Evolutionary conservation across 2,329 filamentous ascomycete genomes (phyloP).

Genomic region (Bipolaris zeicola): DNA sequence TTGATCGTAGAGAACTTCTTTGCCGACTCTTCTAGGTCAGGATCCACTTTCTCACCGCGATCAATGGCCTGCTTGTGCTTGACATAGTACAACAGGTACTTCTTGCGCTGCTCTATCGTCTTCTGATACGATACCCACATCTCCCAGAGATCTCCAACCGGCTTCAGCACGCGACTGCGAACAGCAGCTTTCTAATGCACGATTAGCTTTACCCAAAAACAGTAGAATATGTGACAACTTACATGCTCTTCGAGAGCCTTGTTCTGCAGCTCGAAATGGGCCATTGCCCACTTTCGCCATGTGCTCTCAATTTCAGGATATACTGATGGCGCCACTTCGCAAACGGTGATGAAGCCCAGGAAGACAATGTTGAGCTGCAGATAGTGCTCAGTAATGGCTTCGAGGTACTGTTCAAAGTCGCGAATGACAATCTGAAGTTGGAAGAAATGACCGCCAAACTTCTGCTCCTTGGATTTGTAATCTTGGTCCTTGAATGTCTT

Average conservation of each 20-base stretch:
- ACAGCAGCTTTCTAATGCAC: conserved; percentile 64
- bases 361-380: conserved; percentile 81
- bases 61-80: conserved; percentile 78
- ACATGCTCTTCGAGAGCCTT: conserved; percentile 85
- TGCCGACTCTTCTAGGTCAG: conserved; percentile 80
- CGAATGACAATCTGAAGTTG: conserved; percentile 89
- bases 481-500: conserved; percentile 75
- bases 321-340: conserved; percentile 63
- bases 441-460: conserved; percentile 90
- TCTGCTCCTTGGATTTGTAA: conserved; percentile 81
- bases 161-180: conserved; percentile 81
- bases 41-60: conserved; percentile 82
- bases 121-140: conserved; percentile 82
- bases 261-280: conserved; percentile 82
- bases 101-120: conserved; percentile 92
- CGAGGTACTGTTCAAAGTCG: conserved; percentile 90
- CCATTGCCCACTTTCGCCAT: conserved; percentile 89
- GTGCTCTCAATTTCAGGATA: conserved; percentile 90
- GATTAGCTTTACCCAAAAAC: conserved; percentile 17
- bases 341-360: conserved; percentile 80
- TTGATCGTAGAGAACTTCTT: conserved; percentile 92
- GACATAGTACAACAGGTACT: conserved; percentile 88
- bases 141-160: conserved; percentile 77
- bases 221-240: conserved; percentile 43
- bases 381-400: conserved; percentile 79